Evolutionary conservation across 2,329 filamentous ascomycete species (phyloP).

Genomic region (Alternaria infectoria): DNA sequence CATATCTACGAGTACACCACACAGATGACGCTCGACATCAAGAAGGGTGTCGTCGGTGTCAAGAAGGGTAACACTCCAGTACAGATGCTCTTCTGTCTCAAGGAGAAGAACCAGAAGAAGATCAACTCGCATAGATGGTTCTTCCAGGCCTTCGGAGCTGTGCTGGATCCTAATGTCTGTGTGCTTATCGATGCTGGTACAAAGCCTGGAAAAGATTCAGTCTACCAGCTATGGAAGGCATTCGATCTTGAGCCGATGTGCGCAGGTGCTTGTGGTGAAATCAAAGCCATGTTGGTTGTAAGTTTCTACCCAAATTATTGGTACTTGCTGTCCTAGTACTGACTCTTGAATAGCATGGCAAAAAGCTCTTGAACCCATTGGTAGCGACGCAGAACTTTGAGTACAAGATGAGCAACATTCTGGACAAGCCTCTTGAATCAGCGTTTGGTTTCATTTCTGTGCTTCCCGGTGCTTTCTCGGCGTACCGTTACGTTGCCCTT

Average conservation of each 20-base stretch:
- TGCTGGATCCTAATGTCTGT: conserved; percentile 94
- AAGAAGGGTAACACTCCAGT: conserved; percentile 86
- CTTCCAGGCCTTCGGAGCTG: conserved; percentile 93
- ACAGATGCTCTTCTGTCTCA: conserved; percentile 96
- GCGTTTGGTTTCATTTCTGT: conserved; percentile 98
- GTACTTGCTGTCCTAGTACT: too few species aligned
- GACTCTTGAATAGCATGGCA: too few species aligned
- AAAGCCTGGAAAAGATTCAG: conserved; percentile 88
- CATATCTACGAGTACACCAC: conserved; percentile 96
- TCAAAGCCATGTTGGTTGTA: conserved; percentile 79
- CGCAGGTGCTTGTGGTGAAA: conserved; percentile 95
- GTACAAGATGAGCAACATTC: conserved; percentile 99
- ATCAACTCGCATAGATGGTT: conserved; percentile 99
- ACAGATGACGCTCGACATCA: conserved; percentile 84
- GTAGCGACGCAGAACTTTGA: conserved; percentile 98
- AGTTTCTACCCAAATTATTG: too few species aligned
- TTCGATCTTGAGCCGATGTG: conserved; percentile 98
- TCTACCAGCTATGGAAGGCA: conserved; percentile 98
- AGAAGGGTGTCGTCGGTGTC: conserved; percentile 85
- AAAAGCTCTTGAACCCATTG: conserved; percentile 88
- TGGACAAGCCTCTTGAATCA: conserved; percentile 96
- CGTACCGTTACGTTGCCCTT: conserved; percentile 90
- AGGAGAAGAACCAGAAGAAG: conserved; percentile 99
- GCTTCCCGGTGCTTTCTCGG: conserved; percentile 96
- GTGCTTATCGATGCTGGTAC: conserved; percentile 96